These are phyloP conservation scores for Penicillium coffeae DNA, from an alignment of 495 filamentous ascomycete genomes.

Conservation along the genomic window DNA sequence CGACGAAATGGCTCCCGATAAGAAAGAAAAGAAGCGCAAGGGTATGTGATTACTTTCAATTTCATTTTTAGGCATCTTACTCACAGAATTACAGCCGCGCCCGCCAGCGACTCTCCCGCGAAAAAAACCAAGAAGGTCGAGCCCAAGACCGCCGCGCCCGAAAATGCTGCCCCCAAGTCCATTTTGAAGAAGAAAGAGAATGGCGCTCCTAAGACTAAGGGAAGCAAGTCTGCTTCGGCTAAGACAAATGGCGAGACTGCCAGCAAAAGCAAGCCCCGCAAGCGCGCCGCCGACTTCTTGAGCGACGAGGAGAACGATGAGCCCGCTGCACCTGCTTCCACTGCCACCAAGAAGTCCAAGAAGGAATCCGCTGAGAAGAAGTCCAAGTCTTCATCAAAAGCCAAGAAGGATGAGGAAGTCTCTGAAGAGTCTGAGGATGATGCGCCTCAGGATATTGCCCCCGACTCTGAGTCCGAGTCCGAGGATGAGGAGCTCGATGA, in stretches of 20 bases:
- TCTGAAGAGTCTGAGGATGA: conserved; percentile 30
- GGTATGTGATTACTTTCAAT: conserved; percentile 40
- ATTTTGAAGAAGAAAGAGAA: conserved; percentile 37
- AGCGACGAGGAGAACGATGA: conserved; percentile 38
- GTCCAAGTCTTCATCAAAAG: conserved; percentile 26
- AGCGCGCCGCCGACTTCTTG: conserved; percentile 53
- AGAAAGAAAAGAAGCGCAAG: conserved; percentile 70
- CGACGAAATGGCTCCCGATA: conserved; percentile 63
- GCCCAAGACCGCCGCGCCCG: conserved; percentile 24
- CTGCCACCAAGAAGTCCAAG: conserved; percentile 37
- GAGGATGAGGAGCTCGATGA: conserved; percentile 48
- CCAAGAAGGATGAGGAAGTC: conserved; percentile 28
- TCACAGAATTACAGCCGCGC: conserved; percentile 28
- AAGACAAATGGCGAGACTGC: conserved; percentile 37
- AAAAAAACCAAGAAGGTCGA: conserved; percentile 59
- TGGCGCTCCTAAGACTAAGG: conserved; percentile 16
- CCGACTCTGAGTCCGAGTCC: conserved; percentile 16
- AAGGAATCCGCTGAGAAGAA: conserved; percentile 37
- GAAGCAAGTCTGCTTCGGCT: conserved; percentile 19
- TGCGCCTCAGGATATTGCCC: conserved; percentile 19
- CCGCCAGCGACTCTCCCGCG: conserved; percentile 49
- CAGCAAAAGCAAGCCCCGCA: conserved; percentile 45
- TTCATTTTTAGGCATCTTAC: background rate
- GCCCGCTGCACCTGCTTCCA: conserved; percentile 17
- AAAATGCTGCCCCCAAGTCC: conserved; percentile 32